phyloP scores from a whole-genome alignment of 2,329 filamentous ascomycete genomes.

The Aspergillus bombycis region DNA sequence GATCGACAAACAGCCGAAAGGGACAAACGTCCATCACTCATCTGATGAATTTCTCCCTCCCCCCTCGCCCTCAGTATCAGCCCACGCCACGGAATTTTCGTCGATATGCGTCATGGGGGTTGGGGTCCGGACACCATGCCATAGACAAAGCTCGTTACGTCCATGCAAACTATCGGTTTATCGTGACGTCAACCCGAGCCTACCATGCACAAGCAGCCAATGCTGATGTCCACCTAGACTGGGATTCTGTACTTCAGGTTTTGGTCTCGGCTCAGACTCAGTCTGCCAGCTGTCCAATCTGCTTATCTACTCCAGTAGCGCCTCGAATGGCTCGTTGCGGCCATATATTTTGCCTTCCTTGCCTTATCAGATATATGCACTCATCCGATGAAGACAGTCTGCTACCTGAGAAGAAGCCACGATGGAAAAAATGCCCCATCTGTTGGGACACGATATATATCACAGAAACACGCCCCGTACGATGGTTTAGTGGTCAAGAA shows the following conservation, averaged over 20 bases:
- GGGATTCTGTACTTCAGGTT: conserved; percentile 87
- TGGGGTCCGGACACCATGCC: conserved; percentile 86
- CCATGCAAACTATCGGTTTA: conserved; percentile 96
- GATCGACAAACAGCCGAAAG: conserved; percentile 70
- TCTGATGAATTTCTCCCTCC: conserved; percentile 85
- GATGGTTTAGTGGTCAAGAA: conserved; percentile 91
- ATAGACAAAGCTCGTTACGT: conserved; percentile 90
- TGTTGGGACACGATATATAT: conserved; percentile 93
- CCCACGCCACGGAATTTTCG: conserved; percentile 64
- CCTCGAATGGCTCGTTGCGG: conserved; percentile 97
- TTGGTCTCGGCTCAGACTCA: conserved; percentile 90
- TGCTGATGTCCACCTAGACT: conserved; percentile 87
- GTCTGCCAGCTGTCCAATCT: conserved; percentile 87
- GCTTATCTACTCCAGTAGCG: conserved; percentile 86
- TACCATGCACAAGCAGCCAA: conserved; percentile 82
- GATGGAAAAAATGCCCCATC: conserved; percentile 95
- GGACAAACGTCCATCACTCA: conserved; percentile 98
- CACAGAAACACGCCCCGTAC: conserved; percentile 84
- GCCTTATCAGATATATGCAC: conserved; percentile 94
- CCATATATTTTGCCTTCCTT: conserved; percentile 94
- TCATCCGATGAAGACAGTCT: conserved; percentile 73
- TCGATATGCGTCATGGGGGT: conserved; percentile 77
- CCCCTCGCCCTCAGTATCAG: conserved; percentile 67
- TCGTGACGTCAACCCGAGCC: conserved; percentile 79
- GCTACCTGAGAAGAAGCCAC: conserved; percentile 66